A percentile compares a stretch with the other conserved stretches of the same genome.
Evolutionary conservation across 345 rosid species (phyloP).

Genomic region (Populus ilicifolia): DNA sequence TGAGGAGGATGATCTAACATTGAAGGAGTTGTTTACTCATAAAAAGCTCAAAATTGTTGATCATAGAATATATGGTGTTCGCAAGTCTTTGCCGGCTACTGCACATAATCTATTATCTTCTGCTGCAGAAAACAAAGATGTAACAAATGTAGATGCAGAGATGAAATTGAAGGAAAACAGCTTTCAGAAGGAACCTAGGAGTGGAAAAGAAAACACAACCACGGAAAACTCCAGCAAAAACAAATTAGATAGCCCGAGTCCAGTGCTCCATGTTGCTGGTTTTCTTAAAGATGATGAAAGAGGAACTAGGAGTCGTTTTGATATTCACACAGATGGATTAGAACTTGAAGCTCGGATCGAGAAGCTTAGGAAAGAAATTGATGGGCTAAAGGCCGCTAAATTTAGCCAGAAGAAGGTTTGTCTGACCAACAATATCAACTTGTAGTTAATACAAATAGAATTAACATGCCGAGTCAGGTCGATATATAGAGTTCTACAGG

Average conservation of each 20-base stretch:
- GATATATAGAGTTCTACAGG: neutral
- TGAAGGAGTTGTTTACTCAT: neutral
- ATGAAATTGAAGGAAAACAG: slow-evolving; percentile 19
- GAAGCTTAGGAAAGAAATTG: slow-evolving; percentile 23
- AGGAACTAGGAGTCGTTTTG: neutral
- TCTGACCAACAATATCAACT: neutral
- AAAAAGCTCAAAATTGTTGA: neutral
- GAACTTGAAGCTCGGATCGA: slow-evolving; percentile 24
- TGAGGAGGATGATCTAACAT: neutral
- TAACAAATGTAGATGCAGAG: neutral
- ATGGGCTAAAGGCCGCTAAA: slow-evolving; percentile 18
- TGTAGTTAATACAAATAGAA: neutral
- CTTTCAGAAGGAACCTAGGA: neutral
- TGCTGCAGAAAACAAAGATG: neutral
- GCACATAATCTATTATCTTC: neutral
- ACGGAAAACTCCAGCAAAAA: neutral
- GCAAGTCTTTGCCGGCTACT: neutral
- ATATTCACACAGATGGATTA: slow-evolving; percentile 1
- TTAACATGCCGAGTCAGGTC: neutral
- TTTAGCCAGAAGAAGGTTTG: slow-evolving; percentile 1
- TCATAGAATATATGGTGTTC: neutral
- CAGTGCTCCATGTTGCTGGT: neutral
- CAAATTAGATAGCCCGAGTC: neutral
- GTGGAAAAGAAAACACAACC: neutral
- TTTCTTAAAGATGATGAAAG: neutral